Conservation (phyloP, 306 rosid species). For the Cucurbita pepo region DNA sequence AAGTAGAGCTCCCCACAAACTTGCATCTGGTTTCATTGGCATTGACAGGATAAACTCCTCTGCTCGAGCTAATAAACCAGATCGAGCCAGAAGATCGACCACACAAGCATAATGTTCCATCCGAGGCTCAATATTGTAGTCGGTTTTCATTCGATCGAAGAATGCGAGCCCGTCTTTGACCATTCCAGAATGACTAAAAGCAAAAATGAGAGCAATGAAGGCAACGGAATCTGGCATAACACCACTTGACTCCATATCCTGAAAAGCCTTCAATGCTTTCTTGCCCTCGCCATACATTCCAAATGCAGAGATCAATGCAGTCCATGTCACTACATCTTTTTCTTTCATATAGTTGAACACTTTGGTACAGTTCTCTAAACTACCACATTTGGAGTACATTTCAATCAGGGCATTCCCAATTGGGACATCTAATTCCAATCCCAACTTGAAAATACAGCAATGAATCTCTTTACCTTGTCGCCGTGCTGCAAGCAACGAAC, state of each 20-base stretch:
- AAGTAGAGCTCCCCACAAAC: conserved; percentile 44
- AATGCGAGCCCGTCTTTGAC: conserved; percentile 44
- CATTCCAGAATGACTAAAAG: conserved; percentile 60
- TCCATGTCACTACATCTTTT: conserved; percentile 53
- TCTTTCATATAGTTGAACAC: conserved; percentile 25
- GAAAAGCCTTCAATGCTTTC: conserved; percentile 37
- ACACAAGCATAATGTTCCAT: conserved; percentile 46
- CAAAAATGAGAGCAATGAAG: conserved; percentile 37
- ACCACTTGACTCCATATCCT: conserved; percentile 29
- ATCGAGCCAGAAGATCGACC: conserved; percentile 52
- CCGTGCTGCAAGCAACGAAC: conserved; percentile 15
- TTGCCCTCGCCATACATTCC: conserved; percentile 52
- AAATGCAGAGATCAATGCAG: conserved; percentile 46
- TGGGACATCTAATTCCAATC: conserved; percentile 28
- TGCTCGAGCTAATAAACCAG: conserved; percentile 39
- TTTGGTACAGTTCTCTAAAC: conserved; percentile 25
- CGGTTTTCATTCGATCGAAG: conserved; percentile 43
- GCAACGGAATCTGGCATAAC: conserved; percentile 43
- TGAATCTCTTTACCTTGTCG: conserved; percentile 44
- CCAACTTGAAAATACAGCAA: conserved; percentile 30
- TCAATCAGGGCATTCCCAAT: conserved; percentile 55
- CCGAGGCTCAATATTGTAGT: conserved; percentile 35
- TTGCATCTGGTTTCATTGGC: conserved; percentile 34
- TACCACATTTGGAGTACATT: conserved; percentile 62
- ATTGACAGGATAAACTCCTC: conserved; percentile 36